A percentile compares a stretch with the other conserved stretches of the same genome.
Evolutionary conservation across 176 grass and related monocot species (phyloP).

Genomic region (Phoenix dactylifera): DNA sequence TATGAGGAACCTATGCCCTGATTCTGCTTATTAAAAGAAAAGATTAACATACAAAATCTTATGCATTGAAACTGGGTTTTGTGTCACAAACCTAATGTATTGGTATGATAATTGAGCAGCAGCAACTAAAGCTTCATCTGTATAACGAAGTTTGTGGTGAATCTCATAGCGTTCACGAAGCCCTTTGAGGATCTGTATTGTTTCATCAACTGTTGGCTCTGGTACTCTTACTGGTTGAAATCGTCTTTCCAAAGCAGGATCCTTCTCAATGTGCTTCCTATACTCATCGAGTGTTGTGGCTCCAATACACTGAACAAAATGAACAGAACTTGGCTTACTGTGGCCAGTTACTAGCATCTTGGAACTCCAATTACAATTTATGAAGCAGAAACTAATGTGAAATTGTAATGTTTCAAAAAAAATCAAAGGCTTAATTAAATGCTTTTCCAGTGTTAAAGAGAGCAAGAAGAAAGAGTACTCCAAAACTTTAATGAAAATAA

Average conservation of each 20-base stretch:
- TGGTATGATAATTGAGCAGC: slow-evolving; percentile 89
- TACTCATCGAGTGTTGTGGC: slow-evolving; percentile 95
- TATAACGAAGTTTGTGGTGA: slow-evolving; percentile 88
- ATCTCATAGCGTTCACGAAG: slow-evolving; percentile 97
- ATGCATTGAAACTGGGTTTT: no score
- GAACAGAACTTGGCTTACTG: no score
- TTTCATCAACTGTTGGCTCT: slow-evolving; percentile 95
- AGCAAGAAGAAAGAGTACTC: no score
- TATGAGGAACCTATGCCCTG: no score
- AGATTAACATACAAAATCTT: background rate
- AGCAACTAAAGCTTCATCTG: slow-evolving; percentile 79
- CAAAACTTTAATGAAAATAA: background rate
- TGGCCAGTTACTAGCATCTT: no score
- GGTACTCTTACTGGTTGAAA: slow-evolving; percentile 98
- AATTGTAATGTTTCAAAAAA: no score
- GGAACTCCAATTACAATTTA: no score
- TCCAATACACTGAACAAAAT: slow-evolving; percentile 80
- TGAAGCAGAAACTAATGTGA: no score
- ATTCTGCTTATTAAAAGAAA: background rate
- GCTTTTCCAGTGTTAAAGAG: background rate
- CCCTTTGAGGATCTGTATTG: slow-evolving; percentile 88
- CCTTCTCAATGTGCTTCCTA: slow-evolving; percentile 98
- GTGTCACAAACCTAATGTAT: slow-evolving; percentile 66
- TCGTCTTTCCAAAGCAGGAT: slow-evolving; percentile 86
- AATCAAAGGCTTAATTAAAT: background rate